phyloP scores from a whole-genome alignment of 2,329 filamentous ascomycete genomes.

The Stachybotrys chlorohalonatus region DNA sequence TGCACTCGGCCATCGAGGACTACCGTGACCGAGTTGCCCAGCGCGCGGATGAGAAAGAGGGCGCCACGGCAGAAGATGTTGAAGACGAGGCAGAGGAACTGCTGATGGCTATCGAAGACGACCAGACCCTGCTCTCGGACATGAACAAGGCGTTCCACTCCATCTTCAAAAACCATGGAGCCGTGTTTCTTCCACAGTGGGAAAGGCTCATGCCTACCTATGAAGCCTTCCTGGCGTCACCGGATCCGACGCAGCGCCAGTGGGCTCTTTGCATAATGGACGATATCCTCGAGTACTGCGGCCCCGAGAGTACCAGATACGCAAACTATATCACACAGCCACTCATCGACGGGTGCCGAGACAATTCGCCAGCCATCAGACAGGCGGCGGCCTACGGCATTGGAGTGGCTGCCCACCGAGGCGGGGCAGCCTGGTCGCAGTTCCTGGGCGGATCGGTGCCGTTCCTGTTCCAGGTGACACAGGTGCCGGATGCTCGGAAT shows the following conservation, averaged over 20 bases:
- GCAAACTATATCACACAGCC: conserved; percentile 79
- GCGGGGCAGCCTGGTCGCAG: conserved; percentile 76
- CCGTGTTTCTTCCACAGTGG: conserved; percentile 79
- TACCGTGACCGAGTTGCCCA: conserved; percentile 81
- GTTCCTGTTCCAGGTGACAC: conserved; percentile 75
- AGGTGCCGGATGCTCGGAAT: conserved; percentile 69
- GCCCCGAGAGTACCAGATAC: conserved; percentile 78
- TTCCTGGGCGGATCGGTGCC: conserved; percentile 77
- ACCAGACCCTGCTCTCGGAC: conserved; percentile 90
- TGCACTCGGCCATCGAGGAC: conserved; percentile 79
- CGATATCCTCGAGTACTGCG: conserved; percentile 95
- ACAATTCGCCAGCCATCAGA: conserved; percentile 80
- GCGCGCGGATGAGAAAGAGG: conserved; percentile 73
- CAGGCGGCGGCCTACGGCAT: conserved; percentile 96
- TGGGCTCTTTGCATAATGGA: conserved; percentile 99
- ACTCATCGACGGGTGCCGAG: conserved; percentile 76
- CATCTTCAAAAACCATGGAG: conserved; percentile 93
- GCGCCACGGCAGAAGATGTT: conserved; percentile 68
- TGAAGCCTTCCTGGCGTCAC: conserved; percentile 70
- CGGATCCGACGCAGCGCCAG: conserved; percentile 84
- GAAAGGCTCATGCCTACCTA: conserved; percentile 80
- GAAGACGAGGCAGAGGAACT: conserved; percentile 85
- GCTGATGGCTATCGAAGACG: conserved; percentile 88
- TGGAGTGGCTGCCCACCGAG: conserved; percentile 88
- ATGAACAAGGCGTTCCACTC: conserved; percentile 99